These are phyloP conservation scores for Hemisphaericaspora subhashii DNA, from an alignment of 1,139 yeast genomes.

Conservation along the genomic window DNA sequence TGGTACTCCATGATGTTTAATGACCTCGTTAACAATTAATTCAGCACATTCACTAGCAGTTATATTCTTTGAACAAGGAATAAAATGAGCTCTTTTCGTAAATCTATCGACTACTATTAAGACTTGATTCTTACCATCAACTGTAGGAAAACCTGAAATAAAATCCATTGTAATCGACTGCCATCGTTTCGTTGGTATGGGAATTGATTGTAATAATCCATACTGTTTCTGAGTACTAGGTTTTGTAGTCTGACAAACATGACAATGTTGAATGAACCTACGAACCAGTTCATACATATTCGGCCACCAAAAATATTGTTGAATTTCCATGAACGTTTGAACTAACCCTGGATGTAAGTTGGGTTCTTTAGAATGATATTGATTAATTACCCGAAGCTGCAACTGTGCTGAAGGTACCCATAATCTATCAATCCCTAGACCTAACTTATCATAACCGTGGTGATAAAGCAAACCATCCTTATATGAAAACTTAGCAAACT, in stretches of 20 bases:
- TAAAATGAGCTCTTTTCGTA: not conserved
- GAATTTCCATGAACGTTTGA: not conserved
- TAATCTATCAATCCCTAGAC: not conserved
- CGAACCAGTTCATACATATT: not conserved
- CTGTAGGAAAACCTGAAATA: constrained; percentile 1
- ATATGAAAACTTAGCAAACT: no score
- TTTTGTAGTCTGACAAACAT: not conserved
- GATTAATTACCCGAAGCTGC: not conserved
- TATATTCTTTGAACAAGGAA: not conserved
- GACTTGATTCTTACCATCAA: not conserved
- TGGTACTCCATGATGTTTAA: not conserved
- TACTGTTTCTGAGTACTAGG: no score
- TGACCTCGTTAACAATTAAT: not conserved
- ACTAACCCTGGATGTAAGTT: not conserved
- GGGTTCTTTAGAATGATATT: not conserved
- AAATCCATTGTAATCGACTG: constrained; percentile 3
- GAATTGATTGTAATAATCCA: not conserved
- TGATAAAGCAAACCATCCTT: no score
- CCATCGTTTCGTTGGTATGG: not conserved
- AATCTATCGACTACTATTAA: not conserved
- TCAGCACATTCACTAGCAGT: not conserved
- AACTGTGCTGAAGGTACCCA: not conserved
- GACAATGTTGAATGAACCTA: not conserved
- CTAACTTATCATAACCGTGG: no score
- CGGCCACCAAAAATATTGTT: not conserved